phyloP scores from a whole-genome alignment of 2,329 filamentous ascomycete species.

The Colletotrichum sublineola region DNA sequence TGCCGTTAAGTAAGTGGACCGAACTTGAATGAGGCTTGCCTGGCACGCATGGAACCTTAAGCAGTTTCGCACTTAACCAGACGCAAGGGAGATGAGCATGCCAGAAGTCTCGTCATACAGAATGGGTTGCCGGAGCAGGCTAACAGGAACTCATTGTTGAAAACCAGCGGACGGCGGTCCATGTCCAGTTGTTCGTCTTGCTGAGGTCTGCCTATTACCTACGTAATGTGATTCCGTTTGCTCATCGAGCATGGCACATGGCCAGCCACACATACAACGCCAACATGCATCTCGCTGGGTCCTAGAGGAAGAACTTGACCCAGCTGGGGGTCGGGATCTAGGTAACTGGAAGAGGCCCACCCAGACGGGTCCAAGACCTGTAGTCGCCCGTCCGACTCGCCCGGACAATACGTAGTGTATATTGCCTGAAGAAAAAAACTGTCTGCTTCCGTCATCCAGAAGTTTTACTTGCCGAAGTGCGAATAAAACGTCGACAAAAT shows the following conservation, averaged over 20 bases:
- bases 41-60: slow-evolving; percentile 21
- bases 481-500: background rate
- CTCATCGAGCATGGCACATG: slow-evolving; percentile 19
- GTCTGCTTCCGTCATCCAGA: slow-evolving; percentile 8
- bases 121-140: background rate
- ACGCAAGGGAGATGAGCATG: slow-evolving; percentile 38
- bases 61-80: slow-evolving; percentile 10
- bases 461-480: background rate
- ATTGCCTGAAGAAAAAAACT: slow-evolving; percentile 16
- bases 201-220: background rate
- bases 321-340: slow-evolving; percentile 40
- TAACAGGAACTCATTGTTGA: background rate
- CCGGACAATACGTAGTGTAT: slow-evolving; percentile 17
- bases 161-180: background rate
- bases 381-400: slow-evolving; percentile 38
- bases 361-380: slow-evolving; percentile 37
- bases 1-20: slow-evolving; percentile 19
- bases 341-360: slow-evolving; percentile 23
- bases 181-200: background rate
- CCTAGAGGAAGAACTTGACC: slow-evolving; percentile 32
- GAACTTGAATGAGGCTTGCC: slow-evolving; percentile 30
- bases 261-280: slow-evolving; percentile 25
- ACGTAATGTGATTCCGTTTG: slow-evolving; percentile 21
- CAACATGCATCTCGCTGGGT: slow-evolving; percentile 25
- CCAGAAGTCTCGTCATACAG: slow-evolving; percentile 19